Evolutionary conservation across 2,329 filamentous ascomycete species (phyloP).

Genomic region (Claviceps pusilla): DNA sequence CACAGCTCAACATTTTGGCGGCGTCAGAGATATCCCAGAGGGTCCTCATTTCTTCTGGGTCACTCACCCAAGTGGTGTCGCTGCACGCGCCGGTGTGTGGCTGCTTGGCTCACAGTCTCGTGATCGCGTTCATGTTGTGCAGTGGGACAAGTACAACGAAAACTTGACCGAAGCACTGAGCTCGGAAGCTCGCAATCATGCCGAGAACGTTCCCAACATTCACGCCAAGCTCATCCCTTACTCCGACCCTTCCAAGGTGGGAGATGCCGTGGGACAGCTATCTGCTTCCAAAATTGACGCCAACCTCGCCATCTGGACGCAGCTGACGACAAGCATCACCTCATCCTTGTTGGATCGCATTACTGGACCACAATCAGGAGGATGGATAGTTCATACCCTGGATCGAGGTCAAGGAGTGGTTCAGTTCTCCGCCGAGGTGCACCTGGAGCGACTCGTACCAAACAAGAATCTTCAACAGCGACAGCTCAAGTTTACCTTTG

Average conservation of each 20-base stretch:
- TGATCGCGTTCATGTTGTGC: slow-evolving; percentile 28
- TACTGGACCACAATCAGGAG: slow-evolving; percentile 23
- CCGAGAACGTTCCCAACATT: slow-evolving; percentile 23
- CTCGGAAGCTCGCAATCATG: slow-evolving; percentile 31
- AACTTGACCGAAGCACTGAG: slow-evolving; percentile 32
- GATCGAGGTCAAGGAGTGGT: slow-evolving; percentile 34
- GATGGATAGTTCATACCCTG: slow-evolving; percentile 39
- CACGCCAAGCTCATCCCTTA: slow-evolving; percentile 31
- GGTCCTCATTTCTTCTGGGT: slow-evolving; percentile 48
- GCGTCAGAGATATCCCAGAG: slow-evolving; percentile 38
- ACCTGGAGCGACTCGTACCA: slow-evolving; percentile 25
- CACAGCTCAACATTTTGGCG: slow-evolving; percentile 32
- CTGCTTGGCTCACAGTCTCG: slow-evolving; percentile 23
- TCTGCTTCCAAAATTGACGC: slow-evolving; percentile 9
- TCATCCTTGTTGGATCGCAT: slow-evolving; percentile 30
- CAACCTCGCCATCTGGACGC: slow-evolving; percentile 32
- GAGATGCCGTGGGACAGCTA: slow-evolving; percentile 8
- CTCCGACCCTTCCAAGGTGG: slow-evolving; percentile 19
- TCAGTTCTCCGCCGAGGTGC: slow-evolving; percentile 22
- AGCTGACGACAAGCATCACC: slow-evolving; percentile 35
- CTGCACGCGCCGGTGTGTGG: slow-evolving; percentile 43
- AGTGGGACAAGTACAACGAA: slow-evolving; percentile 44
- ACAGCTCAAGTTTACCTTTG: slow-evolving; percentile 34
- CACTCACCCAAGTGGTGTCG: slow-evolving; percentile 30
- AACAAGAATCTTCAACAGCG: slow-evolving; percentile 18